phyloP scores from a whole-genome alignment of 331 rosid genomes.

The Malus hybrid region DNA sequence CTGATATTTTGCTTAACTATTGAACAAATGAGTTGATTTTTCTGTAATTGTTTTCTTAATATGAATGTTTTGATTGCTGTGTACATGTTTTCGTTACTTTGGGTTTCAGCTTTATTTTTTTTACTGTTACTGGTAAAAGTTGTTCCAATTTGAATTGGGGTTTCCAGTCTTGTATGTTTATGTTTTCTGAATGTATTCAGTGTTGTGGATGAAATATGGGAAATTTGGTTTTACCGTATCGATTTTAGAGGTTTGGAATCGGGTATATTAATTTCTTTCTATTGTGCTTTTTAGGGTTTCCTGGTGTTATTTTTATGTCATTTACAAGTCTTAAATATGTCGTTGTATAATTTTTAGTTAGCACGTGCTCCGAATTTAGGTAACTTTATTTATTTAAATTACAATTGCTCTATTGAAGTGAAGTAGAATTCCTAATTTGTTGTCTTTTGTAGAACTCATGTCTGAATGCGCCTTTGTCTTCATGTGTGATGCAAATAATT shows the following conservation, averaged over 20 bases:
- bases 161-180: background rate
- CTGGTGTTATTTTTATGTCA: background rate
- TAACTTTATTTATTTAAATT: background rate
- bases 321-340: background rate
- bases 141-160: background rate
- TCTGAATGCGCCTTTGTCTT: background rate
- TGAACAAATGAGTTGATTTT: background rate
- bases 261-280: background rate
- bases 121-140: background rate
- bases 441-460: background rate
- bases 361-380: background rate
- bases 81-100: background rate
- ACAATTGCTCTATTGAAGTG: background rate
- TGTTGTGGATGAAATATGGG: background rate
- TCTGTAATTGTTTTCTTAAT: background rate
- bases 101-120: background rate
- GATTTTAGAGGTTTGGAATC: background rate
- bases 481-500: background rate
- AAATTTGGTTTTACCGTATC: no score
- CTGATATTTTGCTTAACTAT: background rate
- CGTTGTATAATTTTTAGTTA: background rate
- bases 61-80: background rate
- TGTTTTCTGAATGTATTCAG: background rate
- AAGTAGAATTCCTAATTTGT: background rate
- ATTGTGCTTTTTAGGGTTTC: background rate